Evolutionary conservation across 2,329 filamentous ascomycete species (phyloP), one percentile per base, ranked within the genome.

Genomic region (Curvularia verruculosa): DNA sequence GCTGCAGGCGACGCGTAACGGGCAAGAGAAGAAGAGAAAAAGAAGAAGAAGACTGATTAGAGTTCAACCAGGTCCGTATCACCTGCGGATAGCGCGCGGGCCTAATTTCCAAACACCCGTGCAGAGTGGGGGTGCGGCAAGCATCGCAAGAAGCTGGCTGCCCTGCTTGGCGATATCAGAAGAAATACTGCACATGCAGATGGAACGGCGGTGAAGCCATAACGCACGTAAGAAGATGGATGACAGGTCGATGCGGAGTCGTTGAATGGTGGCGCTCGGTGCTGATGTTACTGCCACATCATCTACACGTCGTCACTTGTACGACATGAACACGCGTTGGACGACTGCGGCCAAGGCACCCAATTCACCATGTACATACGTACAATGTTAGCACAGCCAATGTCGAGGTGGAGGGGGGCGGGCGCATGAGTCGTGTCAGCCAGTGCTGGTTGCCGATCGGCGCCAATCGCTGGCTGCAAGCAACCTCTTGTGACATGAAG

Each of bases 401-500:
- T 24, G 44, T 46, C 40, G 40, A 52, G 39, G 12, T 41, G 39
- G 19, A 24, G 31, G 40, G 37, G 53, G n/a, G n/a, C n/a, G n/a
- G n/a, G 31, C 26, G 19, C 31, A 10, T 28, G 26, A 12, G 28
- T 19, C 39, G 41, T 24, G 26, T n/a, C 37, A 13, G 28, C 21
- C 43, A 39, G 40, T 26, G 26, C 44, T 40, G 46, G 52, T 18
- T 29, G 23, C 40, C 28, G 44, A 56, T 56, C 53, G 53, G 48
- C 23, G 39, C 39, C 39, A 24, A 24, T 41, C 39, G 39, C 19
- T 18, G 21, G 39, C 21, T n/a, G 39, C 39, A 41, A n/a, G 39
- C 39, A 21, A 3, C 39, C 21, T 41, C 40, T 31, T 49, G 23
- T 40, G 26, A 41, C 36, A n/a, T 52, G 34, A 7, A 36, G 34